These are phyloP conservation scores for Calonectria honghensis DNA, from an alignment of 2,329 filamentous ascomycete genomes.

Conservation along the genomic window DNA sequence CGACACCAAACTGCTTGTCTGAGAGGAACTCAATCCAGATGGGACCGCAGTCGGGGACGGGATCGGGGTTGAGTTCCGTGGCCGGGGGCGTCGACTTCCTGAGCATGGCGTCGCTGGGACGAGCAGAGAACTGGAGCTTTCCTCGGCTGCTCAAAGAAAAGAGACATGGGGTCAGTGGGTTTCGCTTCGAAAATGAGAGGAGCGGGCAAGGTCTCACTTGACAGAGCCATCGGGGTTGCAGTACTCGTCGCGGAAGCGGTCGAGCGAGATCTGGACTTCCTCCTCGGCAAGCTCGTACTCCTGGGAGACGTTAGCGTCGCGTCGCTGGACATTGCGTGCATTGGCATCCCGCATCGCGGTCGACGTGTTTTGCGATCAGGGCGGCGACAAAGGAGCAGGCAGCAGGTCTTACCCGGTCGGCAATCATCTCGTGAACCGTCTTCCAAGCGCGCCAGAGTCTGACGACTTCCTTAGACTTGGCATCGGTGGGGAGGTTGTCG, in stretches of 20 bases:
- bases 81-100: constrained; percentile 86
- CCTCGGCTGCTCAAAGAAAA: constrained; percentile 75
- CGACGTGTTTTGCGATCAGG: constrained; percentile 35
- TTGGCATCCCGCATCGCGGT: constrained; percentile 25
- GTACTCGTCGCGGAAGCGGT: constrained; percentile 86
- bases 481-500: constrained; percentile 67
- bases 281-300: constrained; percentile 95
- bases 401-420: constrained; percentile 82
- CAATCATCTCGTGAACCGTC: constrained; percentile 96
- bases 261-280: constrained; percentile 89
- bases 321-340: constrained; percentile 11
- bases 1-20: constrained; percentile 88
- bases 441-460: constrained; percentile 95
- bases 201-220: constrained; percentile 74
- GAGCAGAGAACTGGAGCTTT: constrained; percentile 91
- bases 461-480: constrained; percentile 72
- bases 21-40: constrained; percentile 95
- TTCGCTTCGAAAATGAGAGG: constrained; percentile 31
- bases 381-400: constrained; percentile 29
- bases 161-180: constrained; percentile 19
- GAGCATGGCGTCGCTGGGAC: constrained; percentile 89
- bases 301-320: constrained; percentile 66
- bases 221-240: constrained; percentile 82
- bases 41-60: constrained; percentile 84
- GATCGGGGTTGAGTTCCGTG: constrained; percentile 81